Conservation (phyloP, 2,329 filamentous ascomycete species). For the Penicillium sp. region DNA sequence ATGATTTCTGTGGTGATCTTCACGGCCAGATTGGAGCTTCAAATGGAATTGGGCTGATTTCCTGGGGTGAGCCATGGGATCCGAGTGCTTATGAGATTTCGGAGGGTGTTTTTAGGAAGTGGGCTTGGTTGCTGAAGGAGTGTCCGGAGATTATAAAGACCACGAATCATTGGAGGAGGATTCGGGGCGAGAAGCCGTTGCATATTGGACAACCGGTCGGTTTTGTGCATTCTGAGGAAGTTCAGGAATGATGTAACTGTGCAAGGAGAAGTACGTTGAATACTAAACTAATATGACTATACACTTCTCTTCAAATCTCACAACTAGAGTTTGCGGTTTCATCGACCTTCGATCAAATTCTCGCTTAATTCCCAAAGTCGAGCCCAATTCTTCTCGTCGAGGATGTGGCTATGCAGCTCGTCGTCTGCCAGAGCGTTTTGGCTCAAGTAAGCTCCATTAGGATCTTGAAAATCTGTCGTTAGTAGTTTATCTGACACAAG, state of each 20-base stretch:
- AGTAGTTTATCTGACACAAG: too few species aligned
- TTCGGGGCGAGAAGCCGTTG: constrained; percentile 21
- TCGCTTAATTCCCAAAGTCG: constrained; percentile 35
- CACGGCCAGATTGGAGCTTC: constrained; percentile 10
- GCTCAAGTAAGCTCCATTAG: constrained; percentile 15
- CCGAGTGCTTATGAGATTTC: constrained; percentile 30
- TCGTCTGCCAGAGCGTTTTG: constrained; percentile 22
- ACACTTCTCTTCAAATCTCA: not conserved
- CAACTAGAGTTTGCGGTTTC: too few species aligned
- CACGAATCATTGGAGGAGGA: constrained; percentile 26
- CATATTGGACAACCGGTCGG: not conserved
- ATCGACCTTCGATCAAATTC: constrained; percentile 15
- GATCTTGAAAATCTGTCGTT: not conserved
- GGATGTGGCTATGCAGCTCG: constrained; percentile 26
- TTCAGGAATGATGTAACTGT: not conserved
- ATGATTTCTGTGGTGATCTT: constrained; percentile 23
- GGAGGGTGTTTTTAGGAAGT: constrained; percentile 26
- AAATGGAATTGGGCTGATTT: constrained; percentile 19
- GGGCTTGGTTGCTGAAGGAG: constrained; percentile 24
- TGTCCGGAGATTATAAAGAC: constrained; percentile 27
- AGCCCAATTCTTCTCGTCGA: constrained; percentile 21
- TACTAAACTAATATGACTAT: not conserved
- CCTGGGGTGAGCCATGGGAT: constrained; percentile 35
- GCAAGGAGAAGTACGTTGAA: not conserved
- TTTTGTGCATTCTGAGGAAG: not conserved